Conservation (phyloP, 2,329 filamentous ascomycete species). For the Colletotrichum coccodes region DNA sequence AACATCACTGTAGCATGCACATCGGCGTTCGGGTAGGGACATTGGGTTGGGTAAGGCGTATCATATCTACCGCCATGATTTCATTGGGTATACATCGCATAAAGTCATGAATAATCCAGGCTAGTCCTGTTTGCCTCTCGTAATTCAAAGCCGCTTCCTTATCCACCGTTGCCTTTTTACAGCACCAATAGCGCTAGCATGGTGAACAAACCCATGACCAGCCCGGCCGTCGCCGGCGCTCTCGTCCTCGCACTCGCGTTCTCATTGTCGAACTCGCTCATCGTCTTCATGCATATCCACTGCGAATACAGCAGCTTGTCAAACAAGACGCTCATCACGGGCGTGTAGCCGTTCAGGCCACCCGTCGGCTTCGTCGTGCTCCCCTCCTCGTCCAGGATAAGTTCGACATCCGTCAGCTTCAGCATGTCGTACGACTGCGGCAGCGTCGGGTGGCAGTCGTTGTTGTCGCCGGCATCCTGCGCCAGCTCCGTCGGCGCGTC, state of each 20-base stretch:
- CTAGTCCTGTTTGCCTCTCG: conserved; percentile 29
- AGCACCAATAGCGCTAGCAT: conserved; percentile 16
- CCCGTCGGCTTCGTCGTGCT: conserved; percentile 15
- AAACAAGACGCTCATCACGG: conserved; percentile 31
- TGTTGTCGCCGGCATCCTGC: not conserved
- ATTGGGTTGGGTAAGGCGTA: conserved; percentile 2
- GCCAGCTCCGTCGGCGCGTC: conserved; percentile 17
- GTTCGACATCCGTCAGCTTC: conserved; percentile 28
- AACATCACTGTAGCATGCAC: conserved; percentile 3
- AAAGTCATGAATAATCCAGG: conserved; percentile 20
- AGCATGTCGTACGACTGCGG: conserved; percentile 20
- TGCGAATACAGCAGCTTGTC: conserved; percentile 29
- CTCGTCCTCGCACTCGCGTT: conserved; percentile 2
- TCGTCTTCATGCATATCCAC: conserved; percentile 33
- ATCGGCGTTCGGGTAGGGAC: conserved; percentile 13
- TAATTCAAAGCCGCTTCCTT: not conserved
- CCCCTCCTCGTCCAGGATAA: conserved; percentile 20
- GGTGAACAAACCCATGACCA: conserved; percentile 1
- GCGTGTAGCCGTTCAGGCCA: conserved; percentile 28
- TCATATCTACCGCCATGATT: conserved; percentile 12
- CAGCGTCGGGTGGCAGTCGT: conserved; percentile 25
- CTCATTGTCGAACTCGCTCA: conserved; percentile 24
- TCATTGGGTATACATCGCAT: conserved; percentile 32
- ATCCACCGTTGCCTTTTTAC: not conserved
- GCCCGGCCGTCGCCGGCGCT: not conserved